Percentiles rank a stretch among this genome's conserved stretches.
Evolutionary conservation across 2,329 filamentous ascomycete species (phyloP).

Genomic region (Hymenoscyphus fructigenus): DNA sequence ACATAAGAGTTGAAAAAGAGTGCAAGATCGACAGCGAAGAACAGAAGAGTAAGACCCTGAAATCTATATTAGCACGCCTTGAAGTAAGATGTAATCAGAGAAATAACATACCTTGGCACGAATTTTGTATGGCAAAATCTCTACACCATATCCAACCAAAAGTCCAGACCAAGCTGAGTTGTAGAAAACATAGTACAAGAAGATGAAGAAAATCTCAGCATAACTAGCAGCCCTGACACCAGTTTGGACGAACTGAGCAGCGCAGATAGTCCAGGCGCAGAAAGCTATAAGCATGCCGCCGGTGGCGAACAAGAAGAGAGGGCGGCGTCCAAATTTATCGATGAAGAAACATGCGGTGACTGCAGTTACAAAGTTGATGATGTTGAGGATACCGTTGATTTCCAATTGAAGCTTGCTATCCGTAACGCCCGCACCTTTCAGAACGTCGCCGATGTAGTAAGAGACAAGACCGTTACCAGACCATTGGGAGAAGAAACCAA

Average conservation of each 20-base stretch:
- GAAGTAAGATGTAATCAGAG: neutral
- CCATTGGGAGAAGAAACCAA: conserved; percentile 59
- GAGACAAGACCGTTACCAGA: conserved; percentile 52
- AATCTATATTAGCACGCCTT: conserved; percentile 1
- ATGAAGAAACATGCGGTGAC: conserved; percentile 33
- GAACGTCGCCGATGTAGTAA: conserved; percentile 41
- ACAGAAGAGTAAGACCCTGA: conserved; percentile 42
- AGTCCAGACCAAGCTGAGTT: conserved; percentile 36
- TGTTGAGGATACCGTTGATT: conserved; percentile 33
- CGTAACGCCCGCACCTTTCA: conserved; percentile 38
- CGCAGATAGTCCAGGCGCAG: conserved; percentile 27
- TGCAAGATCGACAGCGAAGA: conserved; percentile 44
- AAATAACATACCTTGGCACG: conserved; percentile 28
- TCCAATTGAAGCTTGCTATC: conserved; percentile 27
- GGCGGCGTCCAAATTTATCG: conserved; percentile 34
- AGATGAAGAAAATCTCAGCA: conserved; percentile 46
- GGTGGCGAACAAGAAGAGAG: conserved; percentile 28
- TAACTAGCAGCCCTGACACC: conserved; percentile 17
- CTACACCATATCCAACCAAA: conserved; percentile 32
- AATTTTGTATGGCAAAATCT: conserved; percentile 33
- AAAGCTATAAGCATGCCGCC: conserved; percentile 29
- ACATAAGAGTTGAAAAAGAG: conserved; percentile 47
- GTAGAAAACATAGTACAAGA: conserved; percentile 48
- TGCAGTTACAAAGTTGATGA: conserved; percentile 31
- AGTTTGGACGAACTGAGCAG: conserved; percentile 23